Evolutionary conservation across 352 stramenopile genomes (phyloP).

Genomic region (Globisporangium takayamanum): DNA sequence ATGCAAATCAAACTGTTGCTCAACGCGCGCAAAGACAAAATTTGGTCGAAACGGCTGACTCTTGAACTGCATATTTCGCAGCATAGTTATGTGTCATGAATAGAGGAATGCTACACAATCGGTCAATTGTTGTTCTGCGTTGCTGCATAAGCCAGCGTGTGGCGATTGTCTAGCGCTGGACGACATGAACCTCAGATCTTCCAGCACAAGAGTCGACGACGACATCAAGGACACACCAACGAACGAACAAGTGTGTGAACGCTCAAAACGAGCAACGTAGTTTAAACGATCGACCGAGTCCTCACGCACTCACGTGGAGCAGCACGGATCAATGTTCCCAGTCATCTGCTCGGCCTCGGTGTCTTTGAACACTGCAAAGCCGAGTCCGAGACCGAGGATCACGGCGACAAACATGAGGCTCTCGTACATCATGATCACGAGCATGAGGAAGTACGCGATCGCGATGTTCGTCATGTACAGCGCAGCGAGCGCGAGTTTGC

Average conservation of each 20-base stretch:
- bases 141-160: too few relatives aligned
- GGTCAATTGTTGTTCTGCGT: too few relatives aligned
- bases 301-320: slow-evolving; percentile 41
- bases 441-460: slow-evolving; percentile 79
- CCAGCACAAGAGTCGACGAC: too few relatives aligned
- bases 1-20: slow-evolving; percentile 1
- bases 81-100: too few relatives aligned
- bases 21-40: slow-evolving; percentile 9
- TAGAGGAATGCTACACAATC: too few relatives aligned
- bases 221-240: too few relatives aligned
- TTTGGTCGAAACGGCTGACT: neutral
- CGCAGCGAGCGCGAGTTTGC: slow-evolving; percentile 47
- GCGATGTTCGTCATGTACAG: slow-evolving; percentile 78
- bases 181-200: too few relatives aligned
- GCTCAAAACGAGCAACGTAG: too few relatives aligned
- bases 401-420: slow-evolving; percentile 74
- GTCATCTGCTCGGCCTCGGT: slow-evolving; percentile 60
- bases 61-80: too few relatives aligned
- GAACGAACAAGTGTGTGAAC: too few relatives aligned
- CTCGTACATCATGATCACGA: slow-evolving; percentile 86
- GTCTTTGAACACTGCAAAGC: slow-evolving; percentile 82
- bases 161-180: too few relatives aligned
- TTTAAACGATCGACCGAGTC: too few relatives aligned
- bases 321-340: slow-evolving; percentile 73
- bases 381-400: slow-evolving; percentile 58